Conservation (phyloP, 441 rosid genomes). For the Lepidium campestre region DNA sequence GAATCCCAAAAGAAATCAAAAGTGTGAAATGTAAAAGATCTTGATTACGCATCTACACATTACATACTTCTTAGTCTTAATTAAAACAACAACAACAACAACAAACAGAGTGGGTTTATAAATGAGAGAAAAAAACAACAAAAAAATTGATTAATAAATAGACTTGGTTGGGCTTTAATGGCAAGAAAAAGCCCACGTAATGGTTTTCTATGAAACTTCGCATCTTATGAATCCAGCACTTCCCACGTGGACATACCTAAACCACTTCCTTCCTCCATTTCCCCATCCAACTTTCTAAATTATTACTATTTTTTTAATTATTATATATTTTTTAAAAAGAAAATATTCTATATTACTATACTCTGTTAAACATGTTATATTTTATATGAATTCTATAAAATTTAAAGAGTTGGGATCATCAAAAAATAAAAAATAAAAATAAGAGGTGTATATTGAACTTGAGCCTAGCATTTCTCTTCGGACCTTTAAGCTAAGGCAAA, state of each 20-base stretch:
- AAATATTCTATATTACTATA: too few species aligned
- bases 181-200: constrained; percentile 19
- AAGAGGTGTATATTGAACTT: neutral
- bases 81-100: too few species aligned
- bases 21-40: neutral
- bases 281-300: neutral
- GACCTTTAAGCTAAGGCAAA: neutral
- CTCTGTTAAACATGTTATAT: neutral
- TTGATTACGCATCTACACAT: neutral
- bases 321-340: too few species aligned
- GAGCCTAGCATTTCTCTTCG: neutral
- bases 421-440: too few species aligned
- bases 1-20: constrained; percentile 15
- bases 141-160: neutral
- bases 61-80: too few species aligned
- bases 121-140: neutral
- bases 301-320: too few species aligned
- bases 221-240: constrained; percentile 2
- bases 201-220: neutral
- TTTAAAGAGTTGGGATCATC: neutral
- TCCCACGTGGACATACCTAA: constrained; percentile 9
- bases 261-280: neutral
- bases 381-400: neutral
- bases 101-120: neutral
- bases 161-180: neutral